Conservation (phyloP, 768 basidiomycete genomes). For the Hericium rajendrae region DNA sequence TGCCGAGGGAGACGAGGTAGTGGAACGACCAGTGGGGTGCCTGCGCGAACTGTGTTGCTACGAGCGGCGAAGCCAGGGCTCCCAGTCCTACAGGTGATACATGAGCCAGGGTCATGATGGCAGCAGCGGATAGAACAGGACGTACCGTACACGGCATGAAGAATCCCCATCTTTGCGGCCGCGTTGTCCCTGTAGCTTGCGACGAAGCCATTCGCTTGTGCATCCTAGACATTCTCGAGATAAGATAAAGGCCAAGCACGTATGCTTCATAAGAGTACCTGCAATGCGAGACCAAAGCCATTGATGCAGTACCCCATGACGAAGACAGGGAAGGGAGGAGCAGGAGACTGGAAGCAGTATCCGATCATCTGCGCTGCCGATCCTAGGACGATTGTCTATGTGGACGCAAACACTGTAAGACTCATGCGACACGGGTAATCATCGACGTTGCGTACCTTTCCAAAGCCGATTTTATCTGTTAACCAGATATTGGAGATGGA, state of each 20-base stretch:
- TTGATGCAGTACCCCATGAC: constrained; percentile 37
- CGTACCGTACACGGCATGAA: constrained; percentile 57
- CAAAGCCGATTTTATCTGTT: constrained; percentile 36
- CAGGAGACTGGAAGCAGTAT: constrained; percentile 43
- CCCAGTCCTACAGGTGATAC: constrained; percentile 38
- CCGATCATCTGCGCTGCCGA: constrained; percentile 42
- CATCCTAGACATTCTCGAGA: constrained; percentile 34
- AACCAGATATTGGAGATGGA: constrained; percentile 39
- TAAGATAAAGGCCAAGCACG: background rate
- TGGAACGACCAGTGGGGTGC: constrained; percentile 64
- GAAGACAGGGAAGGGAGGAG: constrained; percentile 57
- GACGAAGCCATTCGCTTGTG: constrained; percentile 65
- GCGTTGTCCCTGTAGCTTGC: constrained; percentile 47
- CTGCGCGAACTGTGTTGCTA: constrained; percentile 71
- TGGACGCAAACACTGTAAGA: background rate
- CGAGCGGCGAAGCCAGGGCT: constrained; percentile 60
- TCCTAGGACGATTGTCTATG: constrained; percentile 33
- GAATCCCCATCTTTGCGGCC: constrained; percentile 57
- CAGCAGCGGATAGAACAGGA: background rate
- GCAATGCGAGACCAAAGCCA: constrained; percentile 42
- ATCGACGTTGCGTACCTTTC: constrained; percentile 27
- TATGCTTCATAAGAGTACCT: constrained; percentile 20
- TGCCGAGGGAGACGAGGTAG: constrained; percentile 57
- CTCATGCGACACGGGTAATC: background rate
- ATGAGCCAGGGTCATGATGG: background rate